Percentiles rank a stretch among this genome's conserved stretches.
Evolutionary conservation across 257 asterid genomes (phyloP).

Genomic region (Penstemon eatonii): DNA sequence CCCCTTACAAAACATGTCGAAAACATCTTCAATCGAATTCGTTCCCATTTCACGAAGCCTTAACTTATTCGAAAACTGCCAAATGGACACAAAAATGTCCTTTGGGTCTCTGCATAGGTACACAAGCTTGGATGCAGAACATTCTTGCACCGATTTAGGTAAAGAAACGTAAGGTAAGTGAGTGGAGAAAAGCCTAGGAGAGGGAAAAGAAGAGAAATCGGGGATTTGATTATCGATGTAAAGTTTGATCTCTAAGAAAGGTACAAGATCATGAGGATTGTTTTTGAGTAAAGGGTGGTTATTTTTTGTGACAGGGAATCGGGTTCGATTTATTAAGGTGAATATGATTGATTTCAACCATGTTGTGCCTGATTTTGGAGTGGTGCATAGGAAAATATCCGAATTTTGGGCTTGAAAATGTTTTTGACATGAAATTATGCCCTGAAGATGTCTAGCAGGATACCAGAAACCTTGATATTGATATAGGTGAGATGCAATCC

Average conservation of each 20-base stretch:
- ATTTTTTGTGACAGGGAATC: conserved; percentile 12
- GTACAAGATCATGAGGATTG: conserved; percentile 33
- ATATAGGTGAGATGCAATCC: conserved; percentile 39
- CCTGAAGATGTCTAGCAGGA: conserved; percentile 34
- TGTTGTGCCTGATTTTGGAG: conserved; percentile 60
- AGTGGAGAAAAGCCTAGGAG: conserved; percentile 41
- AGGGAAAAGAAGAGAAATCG: conserved; percentile 14
- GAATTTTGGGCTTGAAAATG: conserved; percentile 34
- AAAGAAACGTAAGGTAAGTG: conserved; percentile 40
- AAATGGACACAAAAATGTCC: conserved; percentile 50
- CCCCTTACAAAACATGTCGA: conserved; percentile 45
- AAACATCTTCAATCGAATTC: conserved; percentile 31
- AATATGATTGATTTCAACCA: conserved; percentile 54
- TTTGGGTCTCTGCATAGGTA: conserved; percentile 55
- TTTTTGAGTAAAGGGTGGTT: conserved; percentile 24
- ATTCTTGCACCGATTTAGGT: conserved; percentile 26
- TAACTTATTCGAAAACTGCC: conserved; percentile 47
- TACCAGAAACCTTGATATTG: conserved; percentile 53
- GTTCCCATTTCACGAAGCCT: conserved; percentile 19
- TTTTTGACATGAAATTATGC: conserved; percentile 34
- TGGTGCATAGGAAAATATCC: conserved; percentile 47
- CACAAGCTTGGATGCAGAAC: conserved; percentile 39
- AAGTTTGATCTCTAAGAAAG: conserved; percentile 28
- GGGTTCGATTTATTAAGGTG: conserved; percentile 35
- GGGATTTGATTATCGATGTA: conserved; percentile 39